Conservation (phyloP, 352 stramenopile species). For the Phytopythium delawarense region DNA sequence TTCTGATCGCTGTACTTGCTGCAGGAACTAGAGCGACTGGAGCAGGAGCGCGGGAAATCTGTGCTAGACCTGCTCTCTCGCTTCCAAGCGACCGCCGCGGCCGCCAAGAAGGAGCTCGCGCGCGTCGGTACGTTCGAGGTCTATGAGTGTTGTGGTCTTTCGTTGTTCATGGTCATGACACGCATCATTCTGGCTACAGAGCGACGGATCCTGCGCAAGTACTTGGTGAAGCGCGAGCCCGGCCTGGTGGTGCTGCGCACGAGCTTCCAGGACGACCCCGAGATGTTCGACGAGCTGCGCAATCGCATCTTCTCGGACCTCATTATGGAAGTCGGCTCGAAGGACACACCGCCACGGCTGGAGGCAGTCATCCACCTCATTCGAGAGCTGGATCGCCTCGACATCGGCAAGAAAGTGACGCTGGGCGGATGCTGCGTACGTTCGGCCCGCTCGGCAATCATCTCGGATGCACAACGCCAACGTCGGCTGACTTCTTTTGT, state of each 20-base stretch:
- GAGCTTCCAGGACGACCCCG: slow-evolving; percentile 37
- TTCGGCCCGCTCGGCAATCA: not conserved
- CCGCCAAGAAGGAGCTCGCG: slow-evolving; percentile 50
- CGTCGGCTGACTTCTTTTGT: not conserved
- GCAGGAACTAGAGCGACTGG: slow-evolving; percentile 48
- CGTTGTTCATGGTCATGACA: not conserved
- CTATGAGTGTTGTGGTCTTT: no score
- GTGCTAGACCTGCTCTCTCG: slow-evolving; percentile 37
- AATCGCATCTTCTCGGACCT: slow-evolving; percentile 58
- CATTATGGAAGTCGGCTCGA: slow-evolving; percentile 46
- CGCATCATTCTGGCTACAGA: slow-evolving; percentile 22
- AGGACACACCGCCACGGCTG: slow-evolving; percentile 53
- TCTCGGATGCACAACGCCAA: not conserved
- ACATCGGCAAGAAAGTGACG: slow-evolving; percentile 65
- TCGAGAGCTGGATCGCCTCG: slow-evolving; percentile 37
- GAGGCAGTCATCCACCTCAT: slow-evolving; percentile 45
- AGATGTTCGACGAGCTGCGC: slow-evolving; percentile 63
- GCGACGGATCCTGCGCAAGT: slow-evolving; percentile 37
- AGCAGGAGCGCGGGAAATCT: slow-evolving; percentile 29
- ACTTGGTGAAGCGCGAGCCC: slow-evolving; percentile 21
- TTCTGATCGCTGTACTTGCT: not conserved
- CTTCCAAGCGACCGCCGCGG: slow-evolving; percentile 42
- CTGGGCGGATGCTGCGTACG: slow-evolving; percentile 62
- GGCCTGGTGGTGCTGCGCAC: slow-evolving; percentile 32
- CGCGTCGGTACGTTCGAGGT: slow-evolving; percentile 21